These are phyloP conservation scores for Luffa acutangula DNA, from an alignment of 306 rosid genomes.

Conservation along the genomic window DNA sequence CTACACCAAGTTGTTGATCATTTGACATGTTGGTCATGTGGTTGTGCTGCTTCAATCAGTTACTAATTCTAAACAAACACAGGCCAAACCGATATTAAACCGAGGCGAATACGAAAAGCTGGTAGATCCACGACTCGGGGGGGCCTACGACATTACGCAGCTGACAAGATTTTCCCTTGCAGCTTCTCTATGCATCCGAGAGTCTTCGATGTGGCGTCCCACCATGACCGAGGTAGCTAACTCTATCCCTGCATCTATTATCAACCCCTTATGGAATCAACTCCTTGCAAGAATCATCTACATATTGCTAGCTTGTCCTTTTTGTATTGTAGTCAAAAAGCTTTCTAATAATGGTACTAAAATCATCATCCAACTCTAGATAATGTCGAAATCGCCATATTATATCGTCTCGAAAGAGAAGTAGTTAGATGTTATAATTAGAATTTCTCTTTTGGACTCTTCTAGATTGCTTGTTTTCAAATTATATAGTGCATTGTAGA, in stretches of 20 bases:
- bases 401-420: background rate
- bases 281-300: background rate
- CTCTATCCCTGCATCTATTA: background rate
- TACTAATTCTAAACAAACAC: constrained; percentile 5
- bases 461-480: background rate
- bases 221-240: constrained; percentile 65
- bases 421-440: background rate
- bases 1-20: background rate
- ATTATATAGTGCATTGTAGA: background rate
- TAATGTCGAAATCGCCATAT: background rate
- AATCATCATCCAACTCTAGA: background rate
- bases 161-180: constrained; percentile 59
- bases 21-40: background rate
- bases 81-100: constrained; percentile 90
- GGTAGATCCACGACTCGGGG: constrained; percentile 76
- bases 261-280: background rate
- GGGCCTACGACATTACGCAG: constrained; percentile 48
- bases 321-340: background rate
- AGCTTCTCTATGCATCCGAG: constrained; percentile 72
- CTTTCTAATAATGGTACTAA: background rate
- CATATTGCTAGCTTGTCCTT: background rate
- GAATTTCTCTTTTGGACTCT: background rate
- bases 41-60: background rate
- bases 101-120: constrained; percentile 54
- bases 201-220: constrained; percentile 77